Evolutionary conservation across 78 protist species (phyloP), one percentile per base, ranked within the genome.

Genomic region (Cavenderia fasciculata): DNA sequence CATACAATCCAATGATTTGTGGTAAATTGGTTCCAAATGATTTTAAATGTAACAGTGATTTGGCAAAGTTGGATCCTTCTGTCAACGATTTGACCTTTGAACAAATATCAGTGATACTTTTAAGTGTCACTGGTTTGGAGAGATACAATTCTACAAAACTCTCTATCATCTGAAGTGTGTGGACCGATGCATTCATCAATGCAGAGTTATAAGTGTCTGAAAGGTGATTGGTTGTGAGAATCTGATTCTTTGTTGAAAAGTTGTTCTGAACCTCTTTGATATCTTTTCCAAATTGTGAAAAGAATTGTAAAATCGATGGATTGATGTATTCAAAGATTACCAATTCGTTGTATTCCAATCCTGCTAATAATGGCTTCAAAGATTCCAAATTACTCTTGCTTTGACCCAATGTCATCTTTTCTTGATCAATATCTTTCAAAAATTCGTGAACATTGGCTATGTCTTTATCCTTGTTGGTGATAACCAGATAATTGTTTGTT

Each of bases 151-250:
- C 12, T 10, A 27, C 8, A 76, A 46, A 7, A 76, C 18, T 12
- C 51, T 29, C 43, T 62, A 62, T 2, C 46, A 19, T 29, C n/a
- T 34, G 36, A 23, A 79, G 34, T 5, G 88, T 36, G 29, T 38
- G 34, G 47, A n/a, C n/a, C n/a, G n/a, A n/a, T n/a, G n/a, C n/a
- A n/a, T 79, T 59, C 2, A 79, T 52, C 19, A 79, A n/a, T 23
- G 62, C 54, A 8, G 49, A 36, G 16, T 38, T 51, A 68, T 65
- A 52, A 0, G 36, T 36, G 40, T 82, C 90, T 11, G 14, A 33
- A 19, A 61, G 25, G 23, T 56, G 23, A 43, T 82, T 82, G 3
- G 77, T 29, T 10, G 78, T 56, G 65, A 82, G 65, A 18, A 82
- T 43, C 21, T 56, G 34, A 57, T 52, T 68, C 46, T 38, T 56